These are phyloP conservation scores for Phytopythium ostracodes DNA, from an alignment of 352 stramenopile genomes.

Conservation along the genomic window DNA sequence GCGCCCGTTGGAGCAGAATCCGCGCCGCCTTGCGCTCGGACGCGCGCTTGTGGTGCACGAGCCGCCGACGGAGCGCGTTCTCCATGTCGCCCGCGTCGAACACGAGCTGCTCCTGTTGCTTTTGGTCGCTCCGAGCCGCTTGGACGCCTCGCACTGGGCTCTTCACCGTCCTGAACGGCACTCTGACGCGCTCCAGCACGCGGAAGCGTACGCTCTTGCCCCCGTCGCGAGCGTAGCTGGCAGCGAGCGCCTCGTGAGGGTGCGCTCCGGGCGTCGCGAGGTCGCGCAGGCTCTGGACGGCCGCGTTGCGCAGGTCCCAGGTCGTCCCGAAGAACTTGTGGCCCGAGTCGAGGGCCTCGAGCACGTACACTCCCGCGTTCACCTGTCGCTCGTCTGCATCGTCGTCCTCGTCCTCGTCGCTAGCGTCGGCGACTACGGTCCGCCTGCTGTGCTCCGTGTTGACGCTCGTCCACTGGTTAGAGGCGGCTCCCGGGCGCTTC, in stretches of 20 bases:
- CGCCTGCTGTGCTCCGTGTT: not conserved
- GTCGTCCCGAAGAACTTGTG: constrained; percentile 62
- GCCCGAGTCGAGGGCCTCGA: constrained; percentile 51
- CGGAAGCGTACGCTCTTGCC: constrained; percentile 45
- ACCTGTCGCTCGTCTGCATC: constrained; percentile 25
- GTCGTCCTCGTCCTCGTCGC: constrained; percentile 7
- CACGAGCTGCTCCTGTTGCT: not conserved
- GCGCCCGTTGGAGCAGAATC: constrained; percentile 29
- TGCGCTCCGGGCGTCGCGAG: constrained; percentile 30
- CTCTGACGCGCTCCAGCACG: constrained; percentile 45
- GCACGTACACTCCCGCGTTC: constrained; percentile 62
- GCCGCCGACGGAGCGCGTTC: constrained; percentile 26
- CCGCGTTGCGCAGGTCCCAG: constrained; percentile 67
- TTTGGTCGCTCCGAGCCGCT: not conserved
- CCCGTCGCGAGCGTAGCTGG: constrained; percentile 42
- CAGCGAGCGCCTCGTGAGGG: constrained; percentile 37
- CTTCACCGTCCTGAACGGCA: constrained; percentile 1
- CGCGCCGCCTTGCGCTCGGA: constrained; percentile 26
- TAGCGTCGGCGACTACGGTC: not conserved
- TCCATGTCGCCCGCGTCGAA: constrained; percentile 66
- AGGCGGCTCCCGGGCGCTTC: constrained; percentile 11
- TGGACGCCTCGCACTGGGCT: not conserved
- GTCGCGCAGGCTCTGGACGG: constrained; percentile 42
- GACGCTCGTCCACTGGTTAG: constrained; percentile 25
- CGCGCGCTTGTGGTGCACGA: constrained; percentile 30